Base-by-base conservation (phyloP, 1,284 basidiomycete species). In the Cutaneotrichosporon cavernicola region DNA sequence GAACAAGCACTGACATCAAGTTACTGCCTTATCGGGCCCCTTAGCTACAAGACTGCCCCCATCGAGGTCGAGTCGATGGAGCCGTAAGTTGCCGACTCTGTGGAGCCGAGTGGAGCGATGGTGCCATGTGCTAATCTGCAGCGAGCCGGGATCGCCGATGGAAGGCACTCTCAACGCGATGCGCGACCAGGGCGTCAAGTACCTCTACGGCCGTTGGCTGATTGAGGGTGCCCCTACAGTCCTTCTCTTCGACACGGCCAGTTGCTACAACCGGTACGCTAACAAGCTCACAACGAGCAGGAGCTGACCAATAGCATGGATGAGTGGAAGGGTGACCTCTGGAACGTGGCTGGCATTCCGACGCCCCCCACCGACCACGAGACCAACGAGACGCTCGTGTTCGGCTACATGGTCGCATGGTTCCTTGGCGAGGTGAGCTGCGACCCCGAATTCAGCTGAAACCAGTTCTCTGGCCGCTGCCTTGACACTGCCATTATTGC, bases 341-440 rank as follows among this genome's bases (percentile, higher is more conserved):
- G 96, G 96, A 97, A 96, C 80, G 82, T 97, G 55, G 96, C 96
- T 21, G 95, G 95, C 52, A 99, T 99, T 69, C 96, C 96, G 2
- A 91, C 91, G 26, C 96, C 96, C 10, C 91, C 92, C 2, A 91
- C 92, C 75, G 96, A 99, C 81, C 89, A 91, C 78, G 96, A 98
- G 81, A 98, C 95, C 34, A 99, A 99, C 84, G 95, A 99, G 80
- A 91, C 94, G n/a, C 93, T 99, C 76, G 84, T 97, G 64, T 95
- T 98, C 82, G 96, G 96, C n/a, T 98, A 99, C 82, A 88, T 99
- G 68, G 90, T 96, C 60, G 93, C 96, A n/a, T 99, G 96, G 96
- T 98, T 99, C 85, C 85, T 99, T 30, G 96, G 96, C 73, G 95
- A 97, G 84, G 92, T 92, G 68, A 70, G 88, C 63, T 60, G 13